Evolutionary conservation across 352 stramenopile genomes (phyloP).

Genomic region (Phytophthora europaea): DNA sequence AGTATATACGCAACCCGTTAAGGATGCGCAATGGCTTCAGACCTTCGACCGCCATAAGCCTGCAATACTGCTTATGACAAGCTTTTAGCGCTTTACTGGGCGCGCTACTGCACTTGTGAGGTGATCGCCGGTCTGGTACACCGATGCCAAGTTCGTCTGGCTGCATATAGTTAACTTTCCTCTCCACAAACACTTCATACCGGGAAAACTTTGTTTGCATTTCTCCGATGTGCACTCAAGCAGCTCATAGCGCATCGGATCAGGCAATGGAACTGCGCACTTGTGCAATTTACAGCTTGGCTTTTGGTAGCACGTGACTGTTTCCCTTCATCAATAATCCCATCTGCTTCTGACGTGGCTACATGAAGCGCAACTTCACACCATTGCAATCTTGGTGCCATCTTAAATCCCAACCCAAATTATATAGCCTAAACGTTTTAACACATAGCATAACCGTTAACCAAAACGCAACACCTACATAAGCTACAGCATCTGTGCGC

Average conservation of each 20-base stretch:
- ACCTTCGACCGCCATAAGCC: neutral
- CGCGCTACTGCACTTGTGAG: neutral
- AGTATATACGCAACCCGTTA: slow-evolving; percentile 1
- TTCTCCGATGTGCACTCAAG: neutral
- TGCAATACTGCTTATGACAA: slow-evolving; percentile 8
- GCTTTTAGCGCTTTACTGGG: neutral
- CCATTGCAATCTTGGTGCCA: no score
- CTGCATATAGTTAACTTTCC: neutral
- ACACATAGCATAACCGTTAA: no score
- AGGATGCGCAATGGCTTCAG: slow-evolving; percentile 4
- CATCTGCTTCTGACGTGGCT: neutral
- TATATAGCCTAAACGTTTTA: no score
- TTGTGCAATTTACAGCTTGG: neutral
- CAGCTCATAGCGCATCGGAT: neutral
- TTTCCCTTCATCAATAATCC: neutral
- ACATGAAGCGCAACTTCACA: no score
- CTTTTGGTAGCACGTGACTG: neutral
- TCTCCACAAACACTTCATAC: neutral
- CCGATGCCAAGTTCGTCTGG: neutral
- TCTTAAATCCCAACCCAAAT: no score
- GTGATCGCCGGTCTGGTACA: neutral
- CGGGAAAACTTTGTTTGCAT: neutral
- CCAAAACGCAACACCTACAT: no score
- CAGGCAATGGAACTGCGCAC: neutral
- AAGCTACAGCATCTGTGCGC: no score